These are phyloP conservation scores for Botryotinia globosa DNA, from an alignment of 2,329 filamentous ascomycete species.

Conservation along the genomic window DNA sequence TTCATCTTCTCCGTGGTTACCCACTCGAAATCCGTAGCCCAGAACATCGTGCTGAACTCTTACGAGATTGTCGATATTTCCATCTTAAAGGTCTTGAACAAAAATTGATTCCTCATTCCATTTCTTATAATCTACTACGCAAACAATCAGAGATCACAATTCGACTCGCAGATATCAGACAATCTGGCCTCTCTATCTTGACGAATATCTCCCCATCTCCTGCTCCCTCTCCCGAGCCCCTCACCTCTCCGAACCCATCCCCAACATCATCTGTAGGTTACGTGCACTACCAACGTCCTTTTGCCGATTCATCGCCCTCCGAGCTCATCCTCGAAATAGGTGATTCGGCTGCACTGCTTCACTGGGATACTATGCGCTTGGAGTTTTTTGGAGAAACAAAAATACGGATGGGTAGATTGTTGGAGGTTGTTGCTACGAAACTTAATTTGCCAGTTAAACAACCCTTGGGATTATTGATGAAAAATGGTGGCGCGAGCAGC, in stretches of 20 bases:
- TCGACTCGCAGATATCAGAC: slow-evolving; percentile 81
- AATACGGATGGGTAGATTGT: slow-evolving; percentile 66
- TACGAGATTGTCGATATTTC: slow-evolving; percentile 88
- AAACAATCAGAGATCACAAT: slow-evolving; percentile 72
- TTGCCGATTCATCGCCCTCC: slow-evolving; percentile 69
- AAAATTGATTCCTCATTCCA: slow-evolving; percentile 72
- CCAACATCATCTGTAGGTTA: slow-evolving; percentile 45
- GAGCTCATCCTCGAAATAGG: slow-evolving; percentile 81
- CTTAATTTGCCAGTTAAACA: slow-evolving; percentile 63
- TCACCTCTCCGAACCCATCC: slow-evolving; percentile 26
- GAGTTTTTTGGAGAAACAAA: slow-evolving; percentile 73
- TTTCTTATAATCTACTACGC: slow-evolving; percentile 70
- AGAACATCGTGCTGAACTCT: slow-evolving; percentile 70
- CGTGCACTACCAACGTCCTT: slow-evolving; percentile 81
- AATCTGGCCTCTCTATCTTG: slow-evolving; percentile 72
- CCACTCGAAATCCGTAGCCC: slow-evolving; percentile 73
- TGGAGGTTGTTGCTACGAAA: slow-evolving; percentile 80
- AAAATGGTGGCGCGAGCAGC: slow-evolving; percentile 58
- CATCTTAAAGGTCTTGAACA: slow-evolving; percentile 92
- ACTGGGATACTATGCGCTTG: slow-evolving; percentile 34
- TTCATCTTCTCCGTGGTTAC: slow-evolving; percentile 82
- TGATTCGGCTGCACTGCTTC: slow-evolving; percentile 54
- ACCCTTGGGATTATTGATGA: slow-evolving; percentile 65
- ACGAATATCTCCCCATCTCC: slow-evolving; percentile 43
- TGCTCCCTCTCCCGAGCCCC: slow-evolving; percentile 30